Evolutionary conservation across 2,329 filamentous ascomycete genomes (phyloP).

Genomic region (Trichophyton benhamiae): DNA sequence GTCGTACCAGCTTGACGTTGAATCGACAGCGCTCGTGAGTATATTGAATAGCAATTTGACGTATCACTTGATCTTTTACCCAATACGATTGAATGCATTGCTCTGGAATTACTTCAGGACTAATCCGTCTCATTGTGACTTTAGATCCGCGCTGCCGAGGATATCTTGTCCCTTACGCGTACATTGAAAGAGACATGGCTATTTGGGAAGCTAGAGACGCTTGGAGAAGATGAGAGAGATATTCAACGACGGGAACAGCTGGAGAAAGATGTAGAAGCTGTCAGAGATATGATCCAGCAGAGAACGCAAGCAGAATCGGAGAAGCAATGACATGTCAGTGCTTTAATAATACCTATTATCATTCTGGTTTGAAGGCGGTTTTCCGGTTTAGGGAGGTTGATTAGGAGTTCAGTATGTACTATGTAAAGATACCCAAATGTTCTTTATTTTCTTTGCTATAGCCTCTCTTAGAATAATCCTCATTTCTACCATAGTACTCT

Average conservation of each 20-base stretch:
- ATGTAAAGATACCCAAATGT: neutral
- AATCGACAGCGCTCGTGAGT: constrained; percentile 46
- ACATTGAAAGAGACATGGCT: constrained; percentile 56
- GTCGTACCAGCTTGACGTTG: constrained; percentile 46
- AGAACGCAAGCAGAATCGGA: constrained; percentile 17
- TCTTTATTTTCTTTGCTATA: neutral
- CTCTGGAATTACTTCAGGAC: neutral
- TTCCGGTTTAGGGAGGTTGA: neutral
- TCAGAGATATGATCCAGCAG: constrained; percentile 34
- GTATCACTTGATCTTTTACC: neutral
- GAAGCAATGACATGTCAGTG: neutral
- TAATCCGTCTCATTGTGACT: neutral
- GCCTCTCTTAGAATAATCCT: too few relatives aligned
- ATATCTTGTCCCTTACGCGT: constrained; percentile 48
- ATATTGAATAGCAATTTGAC: too few relatives aligned
- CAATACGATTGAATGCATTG: neutral
- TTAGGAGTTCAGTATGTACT: neutral
- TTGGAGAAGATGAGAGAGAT: constrained; percentile 35
- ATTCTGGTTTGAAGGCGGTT: neutral
- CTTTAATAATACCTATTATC: neutral
- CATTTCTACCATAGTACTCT: neutral
- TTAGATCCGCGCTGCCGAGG: constrained; percentile 50
- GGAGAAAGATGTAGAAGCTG: constrained; percentile 37
- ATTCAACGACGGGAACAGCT: constrained; percentile 31
- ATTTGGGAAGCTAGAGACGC: constrained; percentile 50